These are phyloP conservation scores for Hypsizygus ulmarius DNA, from an alignment of 1,284 basidiomycete species.

Conservation along the genomic window DNA sequence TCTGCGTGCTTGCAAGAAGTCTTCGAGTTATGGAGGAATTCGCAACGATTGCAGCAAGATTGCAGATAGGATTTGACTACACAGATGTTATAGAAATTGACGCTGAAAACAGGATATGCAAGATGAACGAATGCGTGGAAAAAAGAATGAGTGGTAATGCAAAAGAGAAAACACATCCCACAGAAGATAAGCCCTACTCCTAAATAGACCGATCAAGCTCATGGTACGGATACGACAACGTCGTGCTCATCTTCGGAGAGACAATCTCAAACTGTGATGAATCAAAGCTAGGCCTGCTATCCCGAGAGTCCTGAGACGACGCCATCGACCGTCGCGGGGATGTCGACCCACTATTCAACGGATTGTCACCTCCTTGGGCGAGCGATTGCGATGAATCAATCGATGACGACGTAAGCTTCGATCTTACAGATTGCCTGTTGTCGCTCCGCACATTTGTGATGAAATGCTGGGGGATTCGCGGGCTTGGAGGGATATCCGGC, in stretches of 20 bases:
- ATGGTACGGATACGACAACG: conserved; percentile 39
- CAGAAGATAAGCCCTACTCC: background rate
- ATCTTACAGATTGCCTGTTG: conserved; percentile 27
- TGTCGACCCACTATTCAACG: conserved; percentile 23
- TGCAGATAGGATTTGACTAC: no score
- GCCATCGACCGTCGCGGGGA: conserved; percentile 33
- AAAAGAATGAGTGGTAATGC: conserved; percentile 1
- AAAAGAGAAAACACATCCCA: background rate
- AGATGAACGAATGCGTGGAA: background rate
- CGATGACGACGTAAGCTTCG: conserved; percentile 33
- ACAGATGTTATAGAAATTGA: no score
- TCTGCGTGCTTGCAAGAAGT: background rate
- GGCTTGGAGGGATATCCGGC: conserved; percentile 45
- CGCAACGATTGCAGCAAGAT: no score
- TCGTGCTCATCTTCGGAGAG: conserved; percentile 38
- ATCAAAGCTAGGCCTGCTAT: conserved; percentile 43
- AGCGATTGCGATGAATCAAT: conserved; percentile 32
- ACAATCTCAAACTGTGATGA: conserved; percentile 50
- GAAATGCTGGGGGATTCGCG: conserved; percentile 43
- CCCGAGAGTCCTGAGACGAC: conserved; percentile 36
- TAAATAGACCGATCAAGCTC: conserved; percentile 29
- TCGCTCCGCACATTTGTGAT: conserved; percentile 19
- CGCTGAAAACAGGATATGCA: background rate
- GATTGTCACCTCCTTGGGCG: conserved; percentile 18
- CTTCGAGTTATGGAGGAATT: no score